These are phyloP conservation scores for Diaporthe capsici DNA, from an alignment of 2,329 filamentous ascomycete genomes.

Conservation along the genomic window DNA sequence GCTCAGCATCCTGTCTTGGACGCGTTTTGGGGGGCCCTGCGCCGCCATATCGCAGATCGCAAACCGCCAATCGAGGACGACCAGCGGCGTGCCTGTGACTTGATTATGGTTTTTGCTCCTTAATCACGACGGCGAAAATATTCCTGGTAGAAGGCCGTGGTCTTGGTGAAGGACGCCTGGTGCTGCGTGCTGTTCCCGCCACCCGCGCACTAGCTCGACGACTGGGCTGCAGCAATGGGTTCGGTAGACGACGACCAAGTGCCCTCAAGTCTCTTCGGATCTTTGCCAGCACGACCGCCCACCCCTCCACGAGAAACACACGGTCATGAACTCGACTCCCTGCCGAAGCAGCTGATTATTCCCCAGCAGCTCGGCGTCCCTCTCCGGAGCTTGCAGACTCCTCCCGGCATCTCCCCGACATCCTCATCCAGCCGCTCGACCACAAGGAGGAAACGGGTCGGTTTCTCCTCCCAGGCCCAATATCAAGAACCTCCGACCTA, in stretches of 20 bases:
- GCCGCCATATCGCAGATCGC: slow-evolving; percentile 12
- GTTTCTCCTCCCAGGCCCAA: slow-evolving; percentile 69
- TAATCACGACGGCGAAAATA: slow-evolving; percentile 27
- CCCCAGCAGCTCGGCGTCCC: slow-evolving; percentile 54
- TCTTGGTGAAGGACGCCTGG: slow-evolving; percentile 34
- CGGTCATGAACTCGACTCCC: slow-evolving; percentile 54
- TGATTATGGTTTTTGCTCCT: slow-evolving; percentile 34
- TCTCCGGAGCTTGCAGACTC: slow-evolving; percentile 63
- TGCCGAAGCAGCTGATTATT: slow-evolving; percentile 53
- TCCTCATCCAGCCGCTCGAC: slow-evolving; percentile 58
- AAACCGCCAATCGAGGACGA: not conserved
- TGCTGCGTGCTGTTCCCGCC: slow-evolving; percentile 42
- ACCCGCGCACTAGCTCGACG: slow-evolving; percentile 42
- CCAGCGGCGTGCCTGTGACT: slow-evolving; percentile 20
- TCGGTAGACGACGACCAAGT: slow-evolving; percentile 38
- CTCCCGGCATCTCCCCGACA: slow-evolving; percentile 62
- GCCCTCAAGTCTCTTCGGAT: slow-evolving; percentile 62
- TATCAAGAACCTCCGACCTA: slow-evolving; percentile 68
- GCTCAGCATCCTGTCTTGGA: slow-evolving; percentile 16
- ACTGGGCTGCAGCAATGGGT: slow-evolving; percentile 39
- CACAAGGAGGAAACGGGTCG: slow-evolving; percentile 68
- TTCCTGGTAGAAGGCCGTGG: slow-evolving; percentile 13
- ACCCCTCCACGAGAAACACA: slow-evolving; percentile 73
- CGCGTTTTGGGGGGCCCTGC: slow-evolving; percentile 29
- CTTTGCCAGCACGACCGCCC: slow-evolving; percentile 72